Base-by-base conservation (phyloP, 768 basidiomycete genomes). In the Boletus fagicola region DNA sequence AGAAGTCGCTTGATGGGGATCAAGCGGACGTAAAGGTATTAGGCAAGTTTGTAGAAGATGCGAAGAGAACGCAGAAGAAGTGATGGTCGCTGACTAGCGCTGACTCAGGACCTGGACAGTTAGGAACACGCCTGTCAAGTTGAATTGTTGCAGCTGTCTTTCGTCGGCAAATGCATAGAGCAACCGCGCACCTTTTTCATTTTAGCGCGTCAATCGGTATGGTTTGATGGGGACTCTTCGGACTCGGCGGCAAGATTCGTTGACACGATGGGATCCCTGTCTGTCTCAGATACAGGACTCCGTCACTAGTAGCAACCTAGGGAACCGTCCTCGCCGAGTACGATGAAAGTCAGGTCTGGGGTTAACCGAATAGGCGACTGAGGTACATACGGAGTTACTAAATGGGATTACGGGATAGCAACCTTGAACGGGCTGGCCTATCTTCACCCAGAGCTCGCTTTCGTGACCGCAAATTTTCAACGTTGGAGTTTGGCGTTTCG, bases 1-100 rank as follows among this genome's bases (percentile, higher is more conserved):
- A 78, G 45, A 61, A 58, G 40, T 76, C 79, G 2, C 56, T 79
- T 45, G 66, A 72, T 36, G 74, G 73, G 38, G 72, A 76, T 51
- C 62, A 73, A 20, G 62, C 62, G 48, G 82, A 81, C 52, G 64
- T 80, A 8, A 68, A 71, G 26, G 74, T 75, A 15, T 58, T 83
- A 62, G 69, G 66, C 57, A 62, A 71, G 45, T 82, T 80, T 63
- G 80, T 79, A 26, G 73, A 75, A n/a, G 73, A 73, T n/a, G 82
- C 78, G 30, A 75, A 76, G 70, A 60, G 59, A 51, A 45, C 60
- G 48, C 45, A 24, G 35, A 13, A 28, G 28, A 43, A 42, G 22
- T 56, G 49, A 54, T 7, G 20, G 48, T 26, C n/a, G n/a, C n/a
- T n/a, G n/a, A n/a, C n/a, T n/a, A n/a, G n/a, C n/a, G n/a, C n/a